Percentiles rank a stretch among this genome's conserved stretches.
Conservation (phyloP, 2,329 filamentous ascomycete species). For the Xylaria sp. region DNA sequence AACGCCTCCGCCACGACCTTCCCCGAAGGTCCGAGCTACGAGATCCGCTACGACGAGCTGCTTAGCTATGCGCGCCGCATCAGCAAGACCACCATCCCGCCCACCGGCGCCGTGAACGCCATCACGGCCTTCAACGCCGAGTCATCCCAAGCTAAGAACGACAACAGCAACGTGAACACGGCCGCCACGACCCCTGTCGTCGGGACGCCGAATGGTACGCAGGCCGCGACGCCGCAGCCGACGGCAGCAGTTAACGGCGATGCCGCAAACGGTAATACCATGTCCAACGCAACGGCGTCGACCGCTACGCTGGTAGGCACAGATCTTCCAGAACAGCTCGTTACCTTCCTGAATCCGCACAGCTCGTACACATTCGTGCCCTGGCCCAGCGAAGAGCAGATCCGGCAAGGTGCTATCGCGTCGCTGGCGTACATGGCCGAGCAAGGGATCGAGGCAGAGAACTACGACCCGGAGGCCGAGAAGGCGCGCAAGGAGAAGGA, state of each 20-base stretch:
- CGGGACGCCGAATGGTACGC: conserved; percentile 25
- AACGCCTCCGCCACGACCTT: conserved; percentile 55
- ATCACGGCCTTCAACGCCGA: conserved; percentile 31
- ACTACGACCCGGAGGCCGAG: conserved; percentile 53
- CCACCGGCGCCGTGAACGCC: conserved; percentile 46
- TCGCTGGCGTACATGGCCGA: conserved; percentile 57
- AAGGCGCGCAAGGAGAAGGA: conserved; percentile 45
- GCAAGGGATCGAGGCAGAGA: conserved; percentile 55
- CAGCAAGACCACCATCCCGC: conserved; percentile 71
- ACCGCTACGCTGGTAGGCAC: conserved; percentile 28
- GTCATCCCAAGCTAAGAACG: conserved; percentile 12
- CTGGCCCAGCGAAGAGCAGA: conserved; percentile 68
- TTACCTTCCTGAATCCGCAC: conserved; percentile 50
- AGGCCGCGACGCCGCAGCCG: not conserved
- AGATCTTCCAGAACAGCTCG: conserved; percentile 45
- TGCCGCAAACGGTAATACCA: not conserved
- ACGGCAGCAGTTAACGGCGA: conserved; percentile 2
- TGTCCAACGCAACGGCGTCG: not conserved
- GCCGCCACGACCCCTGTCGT: conserved; percentile 26
- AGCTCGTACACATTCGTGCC: conserved; percentile 62
- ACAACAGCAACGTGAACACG: conserved; percentile 26
- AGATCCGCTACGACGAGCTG: conserved; percentile 66
- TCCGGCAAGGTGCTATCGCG: conserved; percentile 63
- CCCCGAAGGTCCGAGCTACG: conserved; percentile 45
- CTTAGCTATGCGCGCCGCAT: conserved; percentile 75